Evolutionary conservation across 495 filamentous ascomycete genomes (phyloP).

Genomic region (Annulohypoxylon bovei): DNA sequence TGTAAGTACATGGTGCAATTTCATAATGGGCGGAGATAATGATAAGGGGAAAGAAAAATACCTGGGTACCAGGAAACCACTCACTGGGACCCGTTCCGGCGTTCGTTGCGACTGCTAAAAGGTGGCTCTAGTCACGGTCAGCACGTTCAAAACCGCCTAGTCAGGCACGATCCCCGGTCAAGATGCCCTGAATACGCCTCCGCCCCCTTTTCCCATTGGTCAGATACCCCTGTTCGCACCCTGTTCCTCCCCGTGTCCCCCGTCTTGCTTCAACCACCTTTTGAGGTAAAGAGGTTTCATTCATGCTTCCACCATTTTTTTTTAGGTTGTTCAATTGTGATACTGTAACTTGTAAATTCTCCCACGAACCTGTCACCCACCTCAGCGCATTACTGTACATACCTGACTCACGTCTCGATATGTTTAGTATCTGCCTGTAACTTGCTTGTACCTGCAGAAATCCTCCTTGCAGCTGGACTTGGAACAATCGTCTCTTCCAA

Average conservation of each 20-base stretch:
- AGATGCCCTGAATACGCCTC: conserved; percentile 17
- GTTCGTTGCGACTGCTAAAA: conserved; percentile 2
- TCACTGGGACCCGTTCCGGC: neutral
- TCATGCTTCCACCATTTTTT: conserved; percentile 33
- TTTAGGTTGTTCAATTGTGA: conserved; percentile 19
- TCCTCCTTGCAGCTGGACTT: conserved; percentile 37
- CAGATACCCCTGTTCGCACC: conserved; percentile 9
- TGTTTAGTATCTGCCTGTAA: conserved; percentile 3
- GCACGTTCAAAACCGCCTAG: conserved; percentile 11
- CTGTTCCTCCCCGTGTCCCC: neutral
- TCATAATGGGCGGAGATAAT: conserved; percentile 23
- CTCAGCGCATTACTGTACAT: conserved; percentile 19
- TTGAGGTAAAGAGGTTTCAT: conserved; percentile 23
- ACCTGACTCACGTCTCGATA: neutral
- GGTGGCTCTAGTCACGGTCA: conserved; percentile 18
- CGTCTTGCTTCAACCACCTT: conserved; percentile 32
- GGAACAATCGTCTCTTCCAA: neutral
- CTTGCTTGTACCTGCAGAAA: conserved; percentile 27
- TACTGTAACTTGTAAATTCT: conserved; percentile 9
- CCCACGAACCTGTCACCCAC: conserved; percentile 5
- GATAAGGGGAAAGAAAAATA: neutral
- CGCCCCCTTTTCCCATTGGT: conserved; percentile 40
- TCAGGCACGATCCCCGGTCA: conserved; percentile 22
- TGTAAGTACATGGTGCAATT: conserved; percentile 11
- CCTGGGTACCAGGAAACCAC: neutral